These are phyloP conservation scores for Wolfiporia cocos DNA, from an alignment of 1,284 basidiomycete genomes.

Conservation along the genomic window DNA sequence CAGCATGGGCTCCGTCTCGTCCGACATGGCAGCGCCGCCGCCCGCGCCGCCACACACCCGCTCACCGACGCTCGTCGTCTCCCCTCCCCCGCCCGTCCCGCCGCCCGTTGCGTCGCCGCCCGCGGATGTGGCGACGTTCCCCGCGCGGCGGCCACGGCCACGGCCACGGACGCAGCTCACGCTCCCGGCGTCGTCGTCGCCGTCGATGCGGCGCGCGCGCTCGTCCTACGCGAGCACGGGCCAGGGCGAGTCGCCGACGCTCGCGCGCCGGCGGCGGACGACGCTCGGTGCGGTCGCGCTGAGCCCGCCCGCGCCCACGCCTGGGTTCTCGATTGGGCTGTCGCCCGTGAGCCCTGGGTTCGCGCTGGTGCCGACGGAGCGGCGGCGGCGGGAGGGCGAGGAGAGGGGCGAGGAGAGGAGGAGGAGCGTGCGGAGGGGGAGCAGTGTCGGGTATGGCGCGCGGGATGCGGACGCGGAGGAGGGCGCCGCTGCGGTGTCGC, in stretches of 20 bases:
- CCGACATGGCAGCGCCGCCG: conserved; percentile 10
- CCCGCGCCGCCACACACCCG: conserved; percentile 12
- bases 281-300: conserved; percentile 12
- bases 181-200: conserved; percentile 7
- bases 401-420: conserved; percentile 10
- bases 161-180: conserved; percentile 20
- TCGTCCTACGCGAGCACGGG: conserved; percentile 10
- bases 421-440: conserved; percentile 7
- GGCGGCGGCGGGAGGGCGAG: conserved; percentile 31
- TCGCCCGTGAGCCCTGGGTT: conserved; percentile 73
- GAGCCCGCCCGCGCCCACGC: conserved; percentile 22
- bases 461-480: conserved; percentile 11
- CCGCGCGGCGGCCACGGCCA: neutral
- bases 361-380: conserved; percentile 48
- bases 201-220: conserved; percentile 13
- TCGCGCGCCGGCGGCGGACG: conserved; percentile 14
- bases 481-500: neutral
- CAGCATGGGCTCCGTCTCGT: conserved; percentile 8
- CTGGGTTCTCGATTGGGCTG: conserved; percentile 66
- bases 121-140: conserved; percentile 2
- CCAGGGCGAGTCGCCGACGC: conserved; percentile 5
- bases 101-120: conserved; percentile 4
- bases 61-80: conserved; percentile 10
- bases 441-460: conserved; percentile 13
- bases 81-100: conserved; percentile 2